Evolutionary conservation across 768 basidiomycete species (phyloP), one percentile per base, ranked within the genome.

Genomic region (Royoungia palumana): DNA sequence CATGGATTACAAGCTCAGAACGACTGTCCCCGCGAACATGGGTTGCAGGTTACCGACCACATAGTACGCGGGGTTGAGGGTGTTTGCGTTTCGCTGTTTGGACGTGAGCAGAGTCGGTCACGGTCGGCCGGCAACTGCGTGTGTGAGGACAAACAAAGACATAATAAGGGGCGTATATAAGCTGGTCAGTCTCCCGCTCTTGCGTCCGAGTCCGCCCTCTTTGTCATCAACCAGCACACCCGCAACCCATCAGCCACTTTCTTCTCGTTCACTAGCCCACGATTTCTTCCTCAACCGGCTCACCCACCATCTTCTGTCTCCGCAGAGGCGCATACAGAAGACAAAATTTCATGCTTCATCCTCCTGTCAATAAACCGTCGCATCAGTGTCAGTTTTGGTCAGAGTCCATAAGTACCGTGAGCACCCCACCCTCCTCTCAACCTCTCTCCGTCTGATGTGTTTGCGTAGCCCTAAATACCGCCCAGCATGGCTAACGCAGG

Each of bases 341-440:
- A 67, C 46, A 54, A 41, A 57, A 57, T 67, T 91, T 89, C 88
- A 91, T 91, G 88, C 87, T 88, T 89, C 87, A 85, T 79, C 85
- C 85, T 81, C 83, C 82, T 78, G 80, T 82, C 75, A 75, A 72
- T 80, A 81, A 79, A 73, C 72, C 77, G 70, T 79, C 79, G 75
- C 76, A 81, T 73, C 82, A 80, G 73, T 78, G 72, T 72, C 69
- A 70, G 57, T 78, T 76, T 65, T 69, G 71, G 64, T 72, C 70
- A 73, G 68, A 75, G 57, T 75, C 65, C 62, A 70, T 73, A 71
- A 75, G 75, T 76, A 72, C 75, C 71, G 81, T 83, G 50, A 66
- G 80, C 57, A 22, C 28, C 13, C 32, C 2, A 6, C 10, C 2
- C 5, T 0, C 7, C 32, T 39, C 43, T 16, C 16, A 4, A 19